Percentiles rank a stretch among this genome's conserved stretches.
These are phyloP conservation scores for Pseudozyma tsukubaensis DNA, from an alignment of 1,284 basidiomycete genomes.

Conservation along the genomic window DNA sequence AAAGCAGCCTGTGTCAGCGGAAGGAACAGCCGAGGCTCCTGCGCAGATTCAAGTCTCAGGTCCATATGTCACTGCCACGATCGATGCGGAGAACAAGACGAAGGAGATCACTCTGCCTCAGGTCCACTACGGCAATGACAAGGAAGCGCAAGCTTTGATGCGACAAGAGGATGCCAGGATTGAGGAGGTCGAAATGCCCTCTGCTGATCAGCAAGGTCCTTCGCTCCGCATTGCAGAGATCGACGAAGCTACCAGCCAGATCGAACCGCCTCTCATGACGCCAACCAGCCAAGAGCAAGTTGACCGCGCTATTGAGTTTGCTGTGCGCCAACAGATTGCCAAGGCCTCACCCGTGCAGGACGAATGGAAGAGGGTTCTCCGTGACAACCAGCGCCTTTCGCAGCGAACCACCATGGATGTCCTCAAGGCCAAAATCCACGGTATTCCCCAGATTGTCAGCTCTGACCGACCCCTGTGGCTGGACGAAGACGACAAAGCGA, in stretches of 20 bases:
- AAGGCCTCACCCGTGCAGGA: not conserved
- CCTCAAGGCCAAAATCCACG: conserved; percentile 50
- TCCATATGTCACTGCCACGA: conserved; percentile 32
- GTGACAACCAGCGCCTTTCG: conserved; percentile 43
- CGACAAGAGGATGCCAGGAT: conserved; percentile 30
- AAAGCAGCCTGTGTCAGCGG: conserved; percentile 2
- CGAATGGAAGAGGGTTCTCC: conserved; percentile 35
- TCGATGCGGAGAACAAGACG: conserved; percentile 27
- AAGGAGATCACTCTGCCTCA: conserved; percentile 33
- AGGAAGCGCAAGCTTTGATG: conserved; percentile 27
- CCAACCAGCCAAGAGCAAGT: conserved; percentile 49
- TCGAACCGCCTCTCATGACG: conserved; percentile 41
- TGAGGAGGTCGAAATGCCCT: conserved; percentile 40
- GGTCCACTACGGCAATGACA: conserved; percentile 35
- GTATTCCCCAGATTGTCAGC: conserved; percentile 44
- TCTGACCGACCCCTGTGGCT: conserved; percentile 43
- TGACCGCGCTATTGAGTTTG: conserved; percentile 25
- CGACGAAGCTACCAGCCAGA: conserved; percentile 19
- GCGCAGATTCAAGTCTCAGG: conserved; percentile 35
- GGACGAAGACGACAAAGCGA: conserved; percentile 41
- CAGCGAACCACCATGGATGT: conserved; percentile 40
- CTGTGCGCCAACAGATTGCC: conserved; percentile 20
- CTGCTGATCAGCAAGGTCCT: conserved; percentile 14
- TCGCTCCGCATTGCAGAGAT: conserved; percentile 36
- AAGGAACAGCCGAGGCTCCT: not conserved